phyloP scores from a whole-genome alignment of 352 stramenopile genomes.

The Pythium coloratum region DNA sequence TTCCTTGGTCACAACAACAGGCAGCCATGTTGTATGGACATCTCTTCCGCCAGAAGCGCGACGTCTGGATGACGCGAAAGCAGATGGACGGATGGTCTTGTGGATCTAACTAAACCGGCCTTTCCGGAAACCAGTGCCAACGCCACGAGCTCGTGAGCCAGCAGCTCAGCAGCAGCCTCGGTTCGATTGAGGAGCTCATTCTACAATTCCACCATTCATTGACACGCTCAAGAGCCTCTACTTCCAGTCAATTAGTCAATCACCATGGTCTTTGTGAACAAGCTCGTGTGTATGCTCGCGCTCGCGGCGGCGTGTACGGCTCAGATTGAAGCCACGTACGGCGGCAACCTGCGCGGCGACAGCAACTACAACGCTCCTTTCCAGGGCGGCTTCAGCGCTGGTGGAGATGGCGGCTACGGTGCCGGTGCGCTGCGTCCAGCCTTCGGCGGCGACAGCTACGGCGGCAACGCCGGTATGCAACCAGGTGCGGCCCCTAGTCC shows the following conservation, averaged over 20 bases:
- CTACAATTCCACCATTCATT: constrained; percentile 4
- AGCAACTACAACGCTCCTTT: neutral
- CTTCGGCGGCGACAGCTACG: constrained; percentile 2
- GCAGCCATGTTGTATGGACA: neutral
- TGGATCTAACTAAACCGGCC: neutral
- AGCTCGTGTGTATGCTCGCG: constrained; percentile 5
- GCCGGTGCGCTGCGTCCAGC: neutral
- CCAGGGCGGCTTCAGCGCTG: neutral
- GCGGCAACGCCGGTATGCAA: neutral
- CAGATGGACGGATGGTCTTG: neutral
- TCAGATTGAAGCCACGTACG: constrained; percentile 11
- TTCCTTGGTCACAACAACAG: too few relatives aligned
- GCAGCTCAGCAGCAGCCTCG: neutral
- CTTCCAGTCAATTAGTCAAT: neutral
- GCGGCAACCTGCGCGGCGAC: constrained; percentile 1
- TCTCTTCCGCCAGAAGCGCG: neutral
- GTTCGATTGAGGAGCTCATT: constrained; percentile 4
- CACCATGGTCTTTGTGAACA: constrained; percentile 21
- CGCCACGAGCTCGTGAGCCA: neutral
- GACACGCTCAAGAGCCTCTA: neutral
- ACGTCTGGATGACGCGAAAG: neutral
- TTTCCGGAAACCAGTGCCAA: constrained; percentile 6
- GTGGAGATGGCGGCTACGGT: neutral
- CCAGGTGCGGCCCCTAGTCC: neutral
- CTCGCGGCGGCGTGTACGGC: constrained; percentile 9